Evolutionary conservation across 371 early-diverging fungal species (phyloP), one percentile per base, ranked within the genome.

Genomic region (Mortierella sp.): DNA sequence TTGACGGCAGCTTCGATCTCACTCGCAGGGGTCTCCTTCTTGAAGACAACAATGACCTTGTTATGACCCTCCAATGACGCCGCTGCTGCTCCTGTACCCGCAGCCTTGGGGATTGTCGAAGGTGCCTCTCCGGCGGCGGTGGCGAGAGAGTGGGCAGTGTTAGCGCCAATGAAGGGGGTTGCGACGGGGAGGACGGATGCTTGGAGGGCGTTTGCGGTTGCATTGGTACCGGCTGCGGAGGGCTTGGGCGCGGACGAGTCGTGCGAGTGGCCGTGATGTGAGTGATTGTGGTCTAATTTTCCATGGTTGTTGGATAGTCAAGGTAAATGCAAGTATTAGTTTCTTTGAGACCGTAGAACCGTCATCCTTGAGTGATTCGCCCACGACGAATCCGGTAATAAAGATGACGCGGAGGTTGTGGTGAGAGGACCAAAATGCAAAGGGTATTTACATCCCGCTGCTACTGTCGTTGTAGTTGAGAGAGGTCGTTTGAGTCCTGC

Each of bases 1-100:
- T 85, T 75, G 54, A 81, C 79, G 18, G 91, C 84, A 43, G 75
- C 29, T 0, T 91, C 89, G 55, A 93, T 90, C 43, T 90, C 88
- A 0, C 76, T 74, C 16, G 81, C 74, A 27, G 91, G 91, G 49
- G 92, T 91, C 71, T 84, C 88, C 14, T 79, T 70, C 77, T 85
- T 84, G 81, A 84, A 84, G 74, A 81, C 76, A 55, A 84, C 79
- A 49, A 84, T 80, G 56, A 80, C 80, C 70, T 78, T 78, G 68
- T 74, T 83, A 7, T 27, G 43, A 24, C 51, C 74, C 24, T 18
- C 56, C 63, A 11, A 7, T 65, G 68, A 68, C 32, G 72, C 32
- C 5, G 70, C 44, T 7, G n/a, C 65, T 12, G 63, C 63, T 63
- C 63, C 63, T 2, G 63, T 63, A 2, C 63, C 63, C 38, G 71